phyloP scores from a whole-genome alignment of 352 stramenopile species.

The Globisporangium acanthophoron region DNA sequence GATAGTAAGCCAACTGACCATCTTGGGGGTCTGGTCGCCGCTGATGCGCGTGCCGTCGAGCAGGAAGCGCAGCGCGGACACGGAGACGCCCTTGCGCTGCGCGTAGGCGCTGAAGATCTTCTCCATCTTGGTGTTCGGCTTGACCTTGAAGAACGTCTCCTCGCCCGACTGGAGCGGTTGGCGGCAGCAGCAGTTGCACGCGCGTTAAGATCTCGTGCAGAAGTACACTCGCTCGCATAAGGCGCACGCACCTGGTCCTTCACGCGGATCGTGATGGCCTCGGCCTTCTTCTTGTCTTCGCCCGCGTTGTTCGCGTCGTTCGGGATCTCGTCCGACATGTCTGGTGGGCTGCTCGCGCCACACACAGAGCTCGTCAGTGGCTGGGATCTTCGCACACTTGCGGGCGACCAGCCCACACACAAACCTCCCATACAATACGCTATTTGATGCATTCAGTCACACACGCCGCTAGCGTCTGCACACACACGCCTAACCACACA shows the following conservation, averaged over 20 bases:
- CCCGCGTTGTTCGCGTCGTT: slow-evolving; percentile 37
- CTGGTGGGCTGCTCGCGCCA: not conserved
- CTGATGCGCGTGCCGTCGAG: slow-evolving; percentile 95
- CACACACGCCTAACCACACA: no score
- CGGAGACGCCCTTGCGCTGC: slow-evolving; percentile 91
- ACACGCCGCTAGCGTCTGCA: no score
- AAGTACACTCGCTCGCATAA: not conserved
- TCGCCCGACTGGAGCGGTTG: slow-evolving; percentile 65
- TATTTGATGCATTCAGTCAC: no score
- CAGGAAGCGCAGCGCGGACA: slow-evolving; percentile 91
- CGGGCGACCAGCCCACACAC: no score
- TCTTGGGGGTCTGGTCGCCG: slow-evolving; percentile 93
- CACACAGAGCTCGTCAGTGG: no score
- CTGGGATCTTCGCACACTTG: no score
- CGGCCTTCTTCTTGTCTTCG: slow-evolving; percentile 84
- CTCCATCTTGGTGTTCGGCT: slow-evolving; percentile 98
- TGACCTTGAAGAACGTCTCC: slow-evolving; percentile 99
- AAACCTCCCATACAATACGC: no score
- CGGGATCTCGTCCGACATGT: slow-evolving; percentile 59
- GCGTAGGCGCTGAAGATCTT: slow-evolving; percentile 98
- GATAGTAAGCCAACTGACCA: slow-evolving; percentile 23
- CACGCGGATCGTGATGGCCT: slow-evolving; percentile 85
- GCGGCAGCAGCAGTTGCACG: not conserved
- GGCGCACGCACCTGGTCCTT: slow-evolving; percentile 62
- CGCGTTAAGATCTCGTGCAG: not conserved